phyloP scores from a whole-genome alignment of 129 eudicot species.

The Artemisia argyi region DNA sequence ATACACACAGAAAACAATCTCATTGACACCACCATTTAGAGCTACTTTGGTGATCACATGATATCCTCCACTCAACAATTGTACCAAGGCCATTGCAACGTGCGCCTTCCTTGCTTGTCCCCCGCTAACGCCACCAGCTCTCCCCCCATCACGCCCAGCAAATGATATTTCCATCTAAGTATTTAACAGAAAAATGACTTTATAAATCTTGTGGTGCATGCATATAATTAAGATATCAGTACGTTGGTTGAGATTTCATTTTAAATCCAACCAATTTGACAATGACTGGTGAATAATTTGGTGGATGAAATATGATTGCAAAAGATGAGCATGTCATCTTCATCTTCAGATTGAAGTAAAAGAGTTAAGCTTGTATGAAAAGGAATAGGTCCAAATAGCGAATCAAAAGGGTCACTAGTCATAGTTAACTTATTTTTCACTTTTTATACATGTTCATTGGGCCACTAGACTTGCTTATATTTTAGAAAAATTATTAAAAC shows the following conservation, averaged over 20 bases:
- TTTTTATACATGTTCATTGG: no score
- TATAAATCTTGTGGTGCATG: slow-evolving; percentile 4
- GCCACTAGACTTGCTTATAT: no score
- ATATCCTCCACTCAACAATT: slow-evolving; percentile 76
- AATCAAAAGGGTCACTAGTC: no score
- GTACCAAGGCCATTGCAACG: slow-evolving; percentile 69
- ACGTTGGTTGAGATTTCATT: slow-evolving; percentile 3
- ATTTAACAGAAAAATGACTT: not conserved
- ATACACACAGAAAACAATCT: slow-evolving; percentile 77
- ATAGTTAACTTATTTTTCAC: no score
- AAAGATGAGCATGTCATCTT: no score
- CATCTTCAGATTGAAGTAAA: no score
- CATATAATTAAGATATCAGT: not conserved
- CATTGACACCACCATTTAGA: slow-evolving; percentile 75
- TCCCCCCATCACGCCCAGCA: slow-evolving; percentile 17
- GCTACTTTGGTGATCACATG: slow-evolving; percentile 93
- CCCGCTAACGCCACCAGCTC: slow-evolving; percentile 11
- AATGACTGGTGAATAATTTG: not conserved
- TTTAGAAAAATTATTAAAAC: no score
- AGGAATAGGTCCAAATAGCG: no score
- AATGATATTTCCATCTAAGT: slow-evolving; percentile 36
- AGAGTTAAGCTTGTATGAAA: no score
- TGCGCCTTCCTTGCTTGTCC: slow-evolving; percentile 61
- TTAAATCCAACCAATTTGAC: slow-evolving; percentile 15
- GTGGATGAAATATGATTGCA: no score